These are phyloP conservation scores for Fragilaria crotonensis DNA, from an alignment of 108 stramenopile species.

Conservation along the genomic window DNA sequence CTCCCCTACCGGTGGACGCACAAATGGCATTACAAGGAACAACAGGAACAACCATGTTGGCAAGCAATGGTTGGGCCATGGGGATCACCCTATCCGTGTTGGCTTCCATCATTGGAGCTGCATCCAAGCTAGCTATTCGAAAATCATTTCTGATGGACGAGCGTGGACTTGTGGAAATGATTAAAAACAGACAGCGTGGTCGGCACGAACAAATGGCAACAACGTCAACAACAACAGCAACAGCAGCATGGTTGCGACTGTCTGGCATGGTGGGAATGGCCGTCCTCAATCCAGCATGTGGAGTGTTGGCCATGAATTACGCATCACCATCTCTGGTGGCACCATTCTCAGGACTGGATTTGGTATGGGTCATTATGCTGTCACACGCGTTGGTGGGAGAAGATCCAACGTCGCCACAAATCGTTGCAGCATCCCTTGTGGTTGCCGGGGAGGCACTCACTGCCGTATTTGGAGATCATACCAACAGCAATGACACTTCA, in stretches of 20 bases:
- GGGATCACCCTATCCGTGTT: constrained; percentile 63
- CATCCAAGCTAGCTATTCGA: constrained; percentile 75
- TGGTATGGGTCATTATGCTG: constrained; percentile 77
- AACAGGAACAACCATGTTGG: too few relatives aligned
- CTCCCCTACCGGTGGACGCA: too few relatives aligned
- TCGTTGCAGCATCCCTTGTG: constrained; percentile 56
- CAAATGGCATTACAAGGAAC: too few relatives aligned
- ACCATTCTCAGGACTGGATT: constrained; percentile 74
- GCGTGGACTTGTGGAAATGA: background rate
- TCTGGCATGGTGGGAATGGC: constrained; percentile 79
- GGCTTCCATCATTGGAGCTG: constrained; percentile 68
- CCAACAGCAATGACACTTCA: constrained; percentile 40
- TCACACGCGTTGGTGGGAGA: constrained; percentile 40
- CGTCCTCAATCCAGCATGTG: constrained; percentile 64
- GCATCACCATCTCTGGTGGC: constrained; percentile 75
- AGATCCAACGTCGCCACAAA: constrained; percentile 35
- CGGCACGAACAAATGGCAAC: constrained; percentile 2
- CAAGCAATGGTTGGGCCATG: constrained; percentile 47
- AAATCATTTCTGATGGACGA: constrained; percentile 49
- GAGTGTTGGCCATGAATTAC: constrained; percentile 78
- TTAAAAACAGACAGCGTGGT: background rate
- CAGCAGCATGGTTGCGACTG: constrained; percentile 15
- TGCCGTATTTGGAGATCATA: constrained; percentile 81
- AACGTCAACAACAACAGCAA: constrained; percentile 1
- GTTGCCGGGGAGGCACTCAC: constrained; percentile 66